Evolutionary conservation across 495 filamentous ascomycete genomes (phyloP).

Genomic region (Niebla homalea): DNA sequence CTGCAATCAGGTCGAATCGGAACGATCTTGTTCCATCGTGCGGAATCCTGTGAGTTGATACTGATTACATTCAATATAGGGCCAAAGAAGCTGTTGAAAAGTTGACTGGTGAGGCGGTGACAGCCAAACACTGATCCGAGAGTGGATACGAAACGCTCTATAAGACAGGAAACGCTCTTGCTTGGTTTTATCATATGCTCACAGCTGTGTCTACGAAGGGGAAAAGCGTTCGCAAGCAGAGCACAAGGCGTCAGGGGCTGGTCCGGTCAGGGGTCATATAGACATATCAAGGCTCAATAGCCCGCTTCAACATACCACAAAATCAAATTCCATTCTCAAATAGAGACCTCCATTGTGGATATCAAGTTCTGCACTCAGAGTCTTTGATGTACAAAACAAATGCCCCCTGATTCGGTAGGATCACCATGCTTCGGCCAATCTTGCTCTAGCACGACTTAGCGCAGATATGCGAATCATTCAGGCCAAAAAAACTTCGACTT

Average conservation of each 20-base stretch:
- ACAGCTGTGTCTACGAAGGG: too few species aligned
- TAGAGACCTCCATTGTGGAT: neutral
- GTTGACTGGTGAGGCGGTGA: constrained; percentile 84
- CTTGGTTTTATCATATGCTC: too few species aligned
- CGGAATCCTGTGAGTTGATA: constrained; percentile 19
- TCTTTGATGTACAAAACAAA: neutral
- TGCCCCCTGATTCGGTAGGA: neutral
- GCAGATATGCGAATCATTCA: too few species aligned
- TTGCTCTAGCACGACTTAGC: too few species aligned
- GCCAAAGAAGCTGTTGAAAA: constrained; percentile 96
- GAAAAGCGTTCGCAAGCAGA: neutral
- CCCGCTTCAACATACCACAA: too few species aligned
- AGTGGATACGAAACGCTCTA: neutral
- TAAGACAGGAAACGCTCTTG: too few species aligned
- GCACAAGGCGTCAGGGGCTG: constrained; percentile 1
- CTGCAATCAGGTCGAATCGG: neutral
- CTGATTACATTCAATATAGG: constrained; percentile 43
- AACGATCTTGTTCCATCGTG: constrained; percentile 2
- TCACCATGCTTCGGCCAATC: too few species aligned
- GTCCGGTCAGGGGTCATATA: neutral
- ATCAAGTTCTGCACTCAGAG: neutral
- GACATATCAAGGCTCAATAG: neutral
- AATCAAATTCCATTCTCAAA: neutral
- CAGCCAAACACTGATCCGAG: constrained; percentile 66
- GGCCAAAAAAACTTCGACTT: neutral